phyloP scores from a whole-genome alignment of 2,329 filamentous ascomycete genomes.

The Neobulgaria alba region DNA sequence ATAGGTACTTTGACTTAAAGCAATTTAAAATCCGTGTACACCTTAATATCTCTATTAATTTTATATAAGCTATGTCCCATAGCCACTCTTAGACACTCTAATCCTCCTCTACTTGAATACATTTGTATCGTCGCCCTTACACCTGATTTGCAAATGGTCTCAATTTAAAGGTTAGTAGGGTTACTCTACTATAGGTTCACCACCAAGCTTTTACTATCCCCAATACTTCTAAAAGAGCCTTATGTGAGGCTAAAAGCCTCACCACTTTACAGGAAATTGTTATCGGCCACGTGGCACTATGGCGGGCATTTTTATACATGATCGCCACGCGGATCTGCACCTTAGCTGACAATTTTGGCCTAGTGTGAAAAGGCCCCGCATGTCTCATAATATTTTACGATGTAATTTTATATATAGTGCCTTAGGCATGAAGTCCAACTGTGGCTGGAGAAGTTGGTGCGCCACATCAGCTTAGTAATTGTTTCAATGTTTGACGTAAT shows the following conservation, averaged over 20 bases:
- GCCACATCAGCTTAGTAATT: conserved; percentile 7
- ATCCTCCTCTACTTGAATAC: conserved; percentile 1
- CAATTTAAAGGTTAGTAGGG: not conserved
- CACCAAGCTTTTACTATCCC: not conserved
- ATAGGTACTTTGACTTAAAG: conserved; percentile 1
- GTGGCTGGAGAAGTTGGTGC: not conserved
- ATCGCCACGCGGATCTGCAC: conserved; percentile 6
- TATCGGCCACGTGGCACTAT: conserved; percentile 4
- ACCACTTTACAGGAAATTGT: conserved; percentile 1
- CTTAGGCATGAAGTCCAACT: not conserved
- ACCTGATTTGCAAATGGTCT: conserved; percentile 1
- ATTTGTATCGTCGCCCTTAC: not conserved
- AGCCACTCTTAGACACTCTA: not conserved
- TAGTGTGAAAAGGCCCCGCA: conserved; percentile 4
- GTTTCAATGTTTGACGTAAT: not conserved
- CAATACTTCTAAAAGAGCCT: not conserved
- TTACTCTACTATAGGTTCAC: not conserved
- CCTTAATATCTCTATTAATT: not conserved
- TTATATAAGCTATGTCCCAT: not conserved
- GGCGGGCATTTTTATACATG: conserved; percentile 4
- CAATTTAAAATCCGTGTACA: conserved; percentile 1
- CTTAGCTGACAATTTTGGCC: conserved; percentile 1
- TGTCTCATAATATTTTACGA: not conserved
- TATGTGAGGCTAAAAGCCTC: not conserved
- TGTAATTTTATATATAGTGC: not conserved